These are phyloP conservation scores for Alloteropsis angusta DNA, from an alignment of 202 grass and related monocot species.

Conservation along the genomic window DNA sequence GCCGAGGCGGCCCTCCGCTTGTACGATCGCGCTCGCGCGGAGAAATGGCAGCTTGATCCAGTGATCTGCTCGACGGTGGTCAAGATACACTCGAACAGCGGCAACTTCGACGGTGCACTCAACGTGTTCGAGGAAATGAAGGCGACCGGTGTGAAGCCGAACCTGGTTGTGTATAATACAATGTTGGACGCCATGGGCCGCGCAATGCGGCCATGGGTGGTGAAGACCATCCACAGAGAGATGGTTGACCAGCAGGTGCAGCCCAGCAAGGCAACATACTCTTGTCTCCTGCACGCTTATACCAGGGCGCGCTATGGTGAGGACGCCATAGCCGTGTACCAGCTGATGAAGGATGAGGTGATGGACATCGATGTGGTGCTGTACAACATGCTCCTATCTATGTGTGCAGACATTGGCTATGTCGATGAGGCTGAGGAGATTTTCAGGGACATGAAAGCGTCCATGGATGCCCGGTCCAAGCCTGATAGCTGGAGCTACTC, in stretches of 20 bases:
- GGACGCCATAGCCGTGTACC: constrained; percentile 64
- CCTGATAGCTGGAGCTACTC: constrained; percentile 93
- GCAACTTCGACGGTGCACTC: constrained; percentile 78
- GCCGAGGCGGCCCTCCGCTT: constrained; percentile 54
- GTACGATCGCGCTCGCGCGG: constrained; percentile 61
- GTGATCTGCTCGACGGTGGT: constrained; percentile 72
- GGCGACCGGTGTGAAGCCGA: constrained; percentile 63
- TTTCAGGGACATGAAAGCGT: constrained; percentile 71
- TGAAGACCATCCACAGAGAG: constrained; percentile 79
- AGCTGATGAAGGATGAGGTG: constrained; percentile 42
- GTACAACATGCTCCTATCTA: constrained; percentile 74
- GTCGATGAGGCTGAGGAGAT: constrained; percentile 64
- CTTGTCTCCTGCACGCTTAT: constrained; percentile 62
- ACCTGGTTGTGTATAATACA: constrained; percentile 71
- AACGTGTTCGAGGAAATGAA: constrained; percentile 98
- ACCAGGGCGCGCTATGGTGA: constrained; percentile 67
- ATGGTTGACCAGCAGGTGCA: constrained; percentile 41
- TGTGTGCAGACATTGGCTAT: constrained; percentile 89
- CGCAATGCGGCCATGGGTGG: constrained; percentile 83
- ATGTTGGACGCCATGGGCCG: constrained; percentile 78
- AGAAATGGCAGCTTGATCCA: constrained; percentile 60
- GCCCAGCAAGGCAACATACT: constrained; percentile 56
- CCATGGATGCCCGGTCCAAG: constrained; percentile 26
- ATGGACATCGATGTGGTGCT: constrained; percentile 45
- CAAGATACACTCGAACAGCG: constrained; percentile 43